Evolutionary conservation across 2,329 filamentous ascomycete species (phyloP), one percentile per base, ranked within the genome.

Genomic region (Tricladium varicosporioides): DNA sequence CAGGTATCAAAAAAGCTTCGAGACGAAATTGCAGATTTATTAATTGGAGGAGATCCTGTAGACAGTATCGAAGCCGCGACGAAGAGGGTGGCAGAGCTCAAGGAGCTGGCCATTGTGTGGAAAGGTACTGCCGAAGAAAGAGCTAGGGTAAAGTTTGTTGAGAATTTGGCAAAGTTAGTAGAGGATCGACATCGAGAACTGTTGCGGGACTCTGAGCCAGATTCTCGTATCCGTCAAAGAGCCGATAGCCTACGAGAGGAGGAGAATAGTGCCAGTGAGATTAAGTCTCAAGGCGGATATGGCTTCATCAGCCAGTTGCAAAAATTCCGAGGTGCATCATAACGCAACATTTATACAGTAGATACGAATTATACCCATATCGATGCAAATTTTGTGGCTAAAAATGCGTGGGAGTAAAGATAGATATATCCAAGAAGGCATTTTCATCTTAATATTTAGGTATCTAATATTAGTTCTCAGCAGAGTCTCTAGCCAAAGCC

Each of bases 111-210:
- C 3, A 75, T 75, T n/a, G 86, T 99, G 18, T 99, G 94, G 92
- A 93, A 89, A 71, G 92, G 92, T n/a, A 97, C 94, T 2, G 88
- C 90, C 0, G 94, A 99, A 75, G 94, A 97, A 72, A 95, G 90
- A 74, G 91, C 91, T 5, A 80, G 94, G 53, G 76, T 76, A 9
- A 89, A 84, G 67, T 92, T 97, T 70, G 86, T 99, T 15, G 93
- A 97, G 62, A 81, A 82, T 51, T 72, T 99, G 65, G 85, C 86
- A 33, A 91, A 86, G 76, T 81, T 91, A 73, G 90, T 96, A 1
- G 92, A 97, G 69, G 93, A 97, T 62, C 78, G 78, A 18, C 69
- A 72, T 59, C 58, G 65, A 51, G 69, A 71, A 46, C 51, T 72
- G n/a, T 47, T 71, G 16, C 55, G 65, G 36, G 68, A 71, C 44